Base-by-base conservation (phyloP, 352 stramenopile genomes). In the Phytophthora crassamura region DNA sequence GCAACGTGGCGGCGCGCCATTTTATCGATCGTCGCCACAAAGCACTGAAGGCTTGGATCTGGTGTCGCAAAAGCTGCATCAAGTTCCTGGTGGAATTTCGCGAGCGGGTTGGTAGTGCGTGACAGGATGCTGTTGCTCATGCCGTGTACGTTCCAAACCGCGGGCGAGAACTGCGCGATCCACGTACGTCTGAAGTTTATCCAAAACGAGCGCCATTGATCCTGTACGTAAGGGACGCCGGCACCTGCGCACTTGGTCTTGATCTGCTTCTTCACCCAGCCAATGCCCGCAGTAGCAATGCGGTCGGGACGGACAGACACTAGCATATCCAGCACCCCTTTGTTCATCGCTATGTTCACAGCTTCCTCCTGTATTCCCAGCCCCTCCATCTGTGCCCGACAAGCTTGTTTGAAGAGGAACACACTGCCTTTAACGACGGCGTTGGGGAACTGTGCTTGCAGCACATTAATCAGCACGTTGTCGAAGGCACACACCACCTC, bases 101-200 rank as follows among this genome's bases (percentile, higher is more conserved):
- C 38, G 9, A 74, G 60, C 4, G 51, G 60, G 43, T 67, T 74
- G 35, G 43, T 70, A 5, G 66, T 70, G 33, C 60, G 59, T 11
- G 36, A 18, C 7, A 70, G 54, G n/a, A 70, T 40, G 8, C 41
- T 57, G 32, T 63, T 59, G 15, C 2, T 48, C 2, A 67, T 22
- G 22, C 49, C 38, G 32, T 74, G 38, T 2, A 70, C 36, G 50
- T 70, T 74, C 62, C 66, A 74, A 15, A 65, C 4, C n/a, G 30
- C 45, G 15, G 54, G 42, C 10, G 35, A 34, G 20, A 65, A 69
- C 11, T 53, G 43, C 25, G 34, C n/a, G 34, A 69, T 45, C 65
- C 65, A 73, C 4, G 48, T 39, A 11, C 39, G 34, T 55, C 39
- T 10, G 41, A 69, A 73, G 46, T 65, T 69, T 16, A 28, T 12